Base-by-base conservation (phyloP, 1,284 basidiomycete genomes). In the Malassezia equina region DNA sequence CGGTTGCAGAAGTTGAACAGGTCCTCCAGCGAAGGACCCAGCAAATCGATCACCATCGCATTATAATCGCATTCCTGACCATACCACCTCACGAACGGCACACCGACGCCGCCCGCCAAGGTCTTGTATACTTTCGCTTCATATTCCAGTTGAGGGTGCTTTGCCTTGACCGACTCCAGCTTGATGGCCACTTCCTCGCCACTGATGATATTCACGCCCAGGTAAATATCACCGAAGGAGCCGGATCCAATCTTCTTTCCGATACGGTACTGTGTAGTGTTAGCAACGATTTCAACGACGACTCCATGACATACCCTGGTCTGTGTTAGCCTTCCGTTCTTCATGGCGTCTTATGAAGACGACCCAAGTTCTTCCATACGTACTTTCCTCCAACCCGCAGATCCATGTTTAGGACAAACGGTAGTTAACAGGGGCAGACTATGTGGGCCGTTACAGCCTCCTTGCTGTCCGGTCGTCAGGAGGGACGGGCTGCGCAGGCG, bases 161-260 rank as follows among this genome's bases (percentile, higher is more conserved):
- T 98, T 66, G 94, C 93, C 79, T 98, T 98, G 78, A 96, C 89
- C 0, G 90, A 95, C 79, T 98, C 94, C 68, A 99, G 86, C 80
- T 99, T 98, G 83, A 98, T 96, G 74, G 91, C 94, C 57, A 98
- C 94, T 77, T 96, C 93, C 76, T 99, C 91, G 47, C 93, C 93
- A n/a, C 91, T 95, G 76, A 98, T 96, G 79, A 98, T 96, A 82
- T 98, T 96, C 78, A 95, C 91, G 61, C 94, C 94, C 59, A 98
- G 87, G 78, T 96, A 98, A 77, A 99, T 98, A 75, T 98, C 93
- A 91, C 93, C 90, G 73, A 96, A 96, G 51, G 93, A 96, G 61
- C 93, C 94, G 43, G 89, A 94, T 66, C 94, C 94, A 72, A 99
- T 96, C 86, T 98, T 98, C 83, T 96, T 96, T 63, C 93, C 94